Base-by-base conservation (phyloP, 257 asterid genomes). In the Ilex aquifolium region DNA sequence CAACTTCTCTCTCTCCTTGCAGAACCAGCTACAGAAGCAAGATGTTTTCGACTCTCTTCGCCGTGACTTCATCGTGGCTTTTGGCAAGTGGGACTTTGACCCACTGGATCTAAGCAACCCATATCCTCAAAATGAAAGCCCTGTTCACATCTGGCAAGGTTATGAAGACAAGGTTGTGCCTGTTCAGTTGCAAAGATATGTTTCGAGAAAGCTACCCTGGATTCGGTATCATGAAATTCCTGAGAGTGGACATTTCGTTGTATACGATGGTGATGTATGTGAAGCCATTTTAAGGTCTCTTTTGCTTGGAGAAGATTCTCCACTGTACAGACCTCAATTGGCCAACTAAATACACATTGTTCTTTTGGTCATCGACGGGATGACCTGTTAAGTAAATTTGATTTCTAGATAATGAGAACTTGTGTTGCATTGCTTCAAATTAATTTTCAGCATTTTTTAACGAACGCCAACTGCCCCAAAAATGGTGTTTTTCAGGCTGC, bases 81-180 rank as follows among this genome's bases (percentile, higher is more conserved):
- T 44, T 61, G 51, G 44, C 31, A 12, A 29, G 14, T 61, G 65
- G 65, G 65, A 61, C 6, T 46, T 61, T 61, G 56, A 61, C 40
- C 65, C 65, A 7, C 12, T 61, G 55, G 56, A 44, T 17, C 14
- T 61, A 61, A 13, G 10, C 12, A 29, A 32, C 44, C 65, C 65
- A 32, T 4, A 44, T 61, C 14, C 32, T 46, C 27, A 46, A 44
- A 61, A 46, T 44, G 15, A 46, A 12, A 13, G 56, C 21, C 12
- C 13, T 44, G 44, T 61, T 46, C 65, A 61, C 56, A 61, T 61
- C 21, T 61, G 65, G 65, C 65, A 61, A 13, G 65, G 65, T 4
- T 44, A 54, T 46, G 56, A 61, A 11, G 65, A 61, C 30, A 46
- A 61, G 32, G 15, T 30, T 44, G 40, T 61, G 16, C 31, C 49